Percentiles rank a stretch among this genome's conserved stretches.
Evolutionary conservation across 2,329 filamentous ascomycete genomes (phyloP).

Genomic region (Arthroderma sp.): DNA sequence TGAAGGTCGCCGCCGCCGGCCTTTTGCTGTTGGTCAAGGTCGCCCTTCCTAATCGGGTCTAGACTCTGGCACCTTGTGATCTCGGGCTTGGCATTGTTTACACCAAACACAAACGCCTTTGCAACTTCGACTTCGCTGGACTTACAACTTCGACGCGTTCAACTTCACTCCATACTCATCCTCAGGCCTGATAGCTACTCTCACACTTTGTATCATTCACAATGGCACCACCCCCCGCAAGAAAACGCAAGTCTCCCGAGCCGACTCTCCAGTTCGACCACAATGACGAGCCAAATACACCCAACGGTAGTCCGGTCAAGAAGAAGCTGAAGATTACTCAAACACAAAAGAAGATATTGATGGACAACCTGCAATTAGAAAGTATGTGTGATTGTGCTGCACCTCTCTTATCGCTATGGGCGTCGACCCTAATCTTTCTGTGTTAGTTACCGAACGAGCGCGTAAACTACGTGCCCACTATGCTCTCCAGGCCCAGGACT

Average conservation of each 20-base stretch:
- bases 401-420: constrained; percentile 6
- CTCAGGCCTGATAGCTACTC: too few relatives aligned
- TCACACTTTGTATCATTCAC: background rate
- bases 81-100: constrained; percentile 9
- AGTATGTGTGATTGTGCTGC: constrained; percentile 41
- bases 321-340: constrained; percentile 51
- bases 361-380: constrained; percentile 82
- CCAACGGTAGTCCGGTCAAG: constrained; percentile 46
- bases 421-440: too few relatives aligned
- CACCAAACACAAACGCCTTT: constrained; percentile 2
- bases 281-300: constrained; percentile 29
- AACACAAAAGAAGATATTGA: constrained; percentile 69
- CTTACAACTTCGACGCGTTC: background rate
- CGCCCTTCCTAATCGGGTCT: constrained; percentile 5
- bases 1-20: constrained; percentile 3
- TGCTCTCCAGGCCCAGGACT: constrained; percentile 70
- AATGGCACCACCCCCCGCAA: constrained; percentile 24
- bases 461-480: constrained; percentile 82
- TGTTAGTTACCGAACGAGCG: constrained; percentile 68
- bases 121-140: background rate
- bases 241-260: constrained; percentile 30
- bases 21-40: background rate
- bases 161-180: too few relatives aligned
- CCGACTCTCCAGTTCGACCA: constrained; percentile 20
- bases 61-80: constrained; percentile 1